These are phyloP conservation scores for Irpex sp. DNA, from an alignment of 1,284 basidiomycete genomes.

Conservation along the genomic window DNA sequence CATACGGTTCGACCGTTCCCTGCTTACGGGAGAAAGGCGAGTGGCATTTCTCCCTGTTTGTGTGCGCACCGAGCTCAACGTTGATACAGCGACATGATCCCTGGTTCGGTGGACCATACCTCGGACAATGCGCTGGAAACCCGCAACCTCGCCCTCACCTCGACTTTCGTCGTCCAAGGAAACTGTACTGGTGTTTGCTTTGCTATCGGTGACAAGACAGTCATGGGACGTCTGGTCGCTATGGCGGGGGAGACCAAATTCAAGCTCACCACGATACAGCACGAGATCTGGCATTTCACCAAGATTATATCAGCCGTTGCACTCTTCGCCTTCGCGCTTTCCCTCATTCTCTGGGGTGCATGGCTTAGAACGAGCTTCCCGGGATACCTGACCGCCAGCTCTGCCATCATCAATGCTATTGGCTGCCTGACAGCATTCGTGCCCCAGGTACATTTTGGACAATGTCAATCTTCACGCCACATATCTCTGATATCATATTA, in stretches of 20 bases:
- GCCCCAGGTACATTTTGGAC: conserved; percentile 35
- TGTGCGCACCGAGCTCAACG: neutral
- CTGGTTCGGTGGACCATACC: conserved; percentile 45
- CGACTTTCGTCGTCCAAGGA: conserved; percentile 52
- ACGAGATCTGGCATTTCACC: conserved; percentile 47
- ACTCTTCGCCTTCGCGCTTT: conserved; percentile 35
- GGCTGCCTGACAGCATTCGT: conserved; percentile 49
- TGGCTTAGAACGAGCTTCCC: conserved; percentile 39
- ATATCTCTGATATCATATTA: conserved; percentile 3
- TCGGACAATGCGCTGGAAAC: conserved; percentile 59
- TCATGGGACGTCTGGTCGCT: conserved; percentile 60
- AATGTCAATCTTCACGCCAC: neutral
- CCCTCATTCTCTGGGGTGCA: conserved; percentile 41
- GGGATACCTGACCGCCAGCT: conserved; percentile 35
- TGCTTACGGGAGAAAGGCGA: conserved; percentile 59
- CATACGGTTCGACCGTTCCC: conserved; percentile 57
- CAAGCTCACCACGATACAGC: conserved; percentile 46
- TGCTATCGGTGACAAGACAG: conserved; percentile 55
- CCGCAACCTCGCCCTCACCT: conserved; percentile 57
- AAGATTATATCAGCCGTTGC: conserved; percentile 43
- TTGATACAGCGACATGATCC: conserved; percentile 40
- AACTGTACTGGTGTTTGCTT: conserved; percentile 56
- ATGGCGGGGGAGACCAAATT: conserved; percentile 48
- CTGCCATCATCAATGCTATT: conserved; percentile 43
- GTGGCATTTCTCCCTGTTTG: neutral